Evolutionary conservation across 106 monocot species (phyloP), one percentile per base, ranked within the genome.

Genomic region (Hemerocallis citrina): DNA sequence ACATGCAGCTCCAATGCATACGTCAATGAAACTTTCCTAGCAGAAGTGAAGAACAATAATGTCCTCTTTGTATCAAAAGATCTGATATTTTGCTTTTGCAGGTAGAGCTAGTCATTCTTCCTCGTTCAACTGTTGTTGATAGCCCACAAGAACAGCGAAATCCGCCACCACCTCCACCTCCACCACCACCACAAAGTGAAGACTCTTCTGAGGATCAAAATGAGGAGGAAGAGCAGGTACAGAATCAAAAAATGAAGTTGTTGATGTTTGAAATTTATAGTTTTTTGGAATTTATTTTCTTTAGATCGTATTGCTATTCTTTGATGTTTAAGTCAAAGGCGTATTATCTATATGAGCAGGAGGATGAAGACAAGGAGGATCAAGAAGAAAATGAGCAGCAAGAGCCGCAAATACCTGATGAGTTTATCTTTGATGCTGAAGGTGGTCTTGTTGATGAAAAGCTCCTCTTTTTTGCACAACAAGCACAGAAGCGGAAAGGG

Each of bases 381-480:
- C 82, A 98, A 13, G 29, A 89, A 62, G 89, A 95, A 54, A 82
- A 88, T 64, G 82, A 98, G 51, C 70, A 93, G 41, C 84, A 98
- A 58, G 91, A 98, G 57, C 78, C 62, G 25, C 87, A 98, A 73
- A 65, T 91, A 76, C 96, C 96, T 22, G 88, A 91, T 35, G 96
- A 98, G 58, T 98, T 98, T 50, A 98, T 98, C 57, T 88, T 98
- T 82, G 98, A 92, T 74, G 98, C 98, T 67, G 88, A 92, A 71
- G 92, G 96, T 60, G 96, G 96, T 28, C 50, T 98, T 56, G 81
- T 85, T 61, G 98, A 98, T 74, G 98, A 98, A 11, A 92, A 98
- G 47, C 84, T 98, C 40, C 84, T 98, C 22, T 82, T 98, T 61
- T 98, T 98, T 74, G 92, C 92, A 60, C 98, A 92, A 33, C 98